These are phyloP conservation scores for Penicillium palitans DNA, from an alignment of 2,329 filamentous ascomycete species.

Conservation along the genomic window DNA sequence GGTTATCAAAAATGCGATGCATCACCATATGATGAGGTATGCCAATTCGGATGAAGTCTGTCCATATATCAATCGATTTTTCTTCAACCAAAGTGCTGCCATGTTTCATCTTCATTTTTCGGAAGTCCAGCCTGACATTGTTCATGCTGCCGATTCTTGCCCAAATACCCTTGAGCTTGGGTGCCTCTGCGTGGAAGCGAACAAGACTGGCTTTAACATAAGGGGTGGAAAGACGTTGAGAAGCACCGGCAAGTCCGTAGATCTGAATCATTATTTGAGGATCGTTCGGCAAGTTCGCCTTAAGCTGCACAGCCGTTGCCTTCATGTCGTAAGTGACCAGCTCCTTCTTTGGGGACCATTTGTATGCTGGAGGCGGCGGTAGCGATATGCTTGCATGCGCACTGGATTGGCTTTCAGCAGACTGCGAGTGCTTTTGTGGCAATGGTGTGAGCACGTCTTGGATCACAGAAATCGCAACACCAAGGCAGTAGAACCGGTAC, in stretches of 20 bases:
- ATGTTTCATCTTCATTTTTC: conserved; percentile 71
- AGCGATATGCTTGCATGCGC: conserved; percentile 25
- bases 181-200: conserved; percentile 84
- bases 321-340: conserved; percentile 80
- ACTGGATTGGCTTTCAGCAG: conserved; percentile 16
- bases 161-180: conserved; percentile 81
- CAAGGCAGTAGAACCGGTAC: conserved; percentile 86
- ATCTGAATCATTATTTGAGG: conserved; percentile 90
- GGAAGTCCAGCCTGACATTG: conserved; percentile 73
- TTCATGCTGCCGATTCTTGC: conserved; percentile 83
- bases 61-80: conserved; percentile 77
- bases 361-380: conserved; percentile 27
- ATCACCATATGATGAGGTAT: conserved; percentile 90
- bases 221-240: conserved; percentile 83
- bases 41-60: conserved; percentile 82
- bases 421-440: conserved; percentile 18
- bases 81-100: conserved; percentile 66
- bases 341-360: conserved; percentile 52
- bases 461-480: conserved; percentile 76
- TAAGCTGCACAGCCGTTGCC: conserved; percentile 78
- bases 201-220: conserved; percentile 75
- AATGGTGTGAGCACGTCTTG: conserved; percentile 61
- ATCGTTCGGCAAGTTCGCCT: conserved; percentile 82
- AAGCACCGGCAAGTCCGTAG: conserved; percentile 76
- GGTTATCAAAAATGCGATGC: conserved; percentile 89